These are phyloP conservation scores for Ustilago nuda DNA, from an alignment of 1,284 basidiomycete species.

Conservation along the genomic window DNA sequence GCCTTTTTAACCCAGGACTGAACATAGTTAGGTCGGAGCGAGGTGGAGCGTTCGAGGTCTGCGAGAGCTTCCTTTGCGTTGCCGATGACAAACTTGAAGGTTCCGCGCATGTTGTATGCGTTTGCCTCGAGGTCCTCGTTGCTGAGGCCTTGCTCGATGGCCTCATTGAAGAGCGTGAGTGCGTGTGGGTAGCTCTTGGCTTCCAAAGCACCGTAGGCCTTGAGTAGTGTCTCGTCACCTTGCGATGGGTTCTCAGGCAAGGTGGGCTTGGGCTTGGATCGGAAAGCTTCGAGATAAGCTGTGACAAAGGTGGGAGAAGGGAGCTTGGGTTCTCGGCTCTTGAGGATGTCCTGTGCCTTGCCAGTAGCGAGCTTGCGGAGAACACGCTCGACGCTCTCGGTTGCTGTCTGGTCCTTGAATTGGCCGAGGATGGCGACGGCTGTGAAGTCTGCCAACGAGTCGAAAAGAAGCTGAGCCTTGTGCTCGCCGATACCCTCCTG, in stretches of 20 bases:
- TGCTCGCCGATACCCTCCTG: slow-evolving; percentile 60
- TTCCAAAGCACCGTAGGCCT: slow-evolving; percentile 84
- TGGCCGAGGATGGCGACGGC: slow-evolving; percentile 93
- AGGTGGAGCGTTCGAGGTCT: slow-evolving; percentile 84
- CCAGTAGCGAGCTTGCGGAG: slow-evolving; percentile 83
- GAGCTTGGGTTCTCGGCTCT: slow-evolving; percentile 82
- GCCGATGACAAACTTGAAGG: slow-evolving; percentile 83
- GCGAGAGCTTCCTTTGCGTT: slow-evolving; percentile 85
- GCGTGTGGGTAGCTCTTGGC: slow-evolving; percentile 90
- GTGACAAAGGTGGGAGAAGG: slow-evolving; percentile 93
- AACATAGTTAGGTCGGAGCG: slow-evolving; percentile 80
- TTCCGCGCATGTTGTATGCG: slow-evolving; percentile 92
- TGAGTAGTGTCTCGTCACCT: slow-evolving; percentile 85
- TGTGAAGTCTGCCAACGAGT: slow-evolving; percentile 79
- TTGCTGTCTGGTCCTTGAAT: slow-evolving; percentile 85
- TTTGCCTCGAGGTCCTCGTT: slow-evolving; percentile 80
- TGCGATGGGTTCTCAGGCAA: slow-evolving; percentile 81
- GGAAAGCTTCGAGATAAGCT: slow-evolving; percentile 97
- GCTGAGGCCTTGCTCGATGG: slow-evolving; percentile 87
- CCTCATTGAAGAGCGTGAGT: slow-evolving; percentile 83
- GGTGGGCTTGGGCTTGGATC: slow-evolving; percentile 78
- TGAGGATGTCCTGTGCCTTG: slow-evolving; percentile 80
- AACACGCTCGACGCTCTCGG: slow-evolving; percentile 88
- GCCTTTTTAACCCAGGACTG: slow-evolving; percentile 98
- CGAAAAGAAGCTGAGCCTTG: slow-evolving; percentile 54